A percentile compares a stretch with the other conserved stretches of the same genome.
Conservation (phyloP, 23 red algal genomes). For the Cyanidiococcus yangmingshanensis region DNA sequence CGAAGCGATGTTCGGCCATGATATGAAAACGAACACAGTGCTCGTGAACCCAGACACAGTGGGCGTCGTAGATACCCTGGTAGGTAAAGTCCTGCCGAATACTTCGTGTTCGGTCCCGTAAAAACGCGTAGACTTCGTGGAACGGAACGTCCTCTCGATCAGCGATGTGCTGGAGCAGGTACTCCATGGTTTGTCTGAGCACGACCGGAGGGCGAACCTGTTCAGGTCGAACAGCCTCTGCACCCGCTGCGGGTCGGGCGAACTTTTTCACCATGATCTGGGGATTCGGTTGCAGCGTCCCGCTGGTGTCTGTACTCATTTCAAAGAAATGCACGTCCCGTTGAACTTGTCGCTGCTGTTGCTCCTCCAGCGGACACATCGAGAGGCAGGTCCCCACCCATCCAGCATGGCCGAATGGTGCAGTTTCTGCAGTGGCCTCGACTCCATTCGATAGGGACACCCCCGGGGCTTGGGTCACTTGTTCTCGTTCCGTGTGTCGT, state of each 20-base stretch:
- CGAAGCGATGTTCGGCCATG: conserved; percentile 46
- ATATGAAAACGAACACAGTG: conserved; percentile 92
- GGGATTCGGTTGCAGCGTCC: conserved; percentile 38
- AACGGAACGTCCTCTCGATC: conserved; percentile 34
- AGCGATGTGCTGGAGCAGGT: conserved; percentile 38
- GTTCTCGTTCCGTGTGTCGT: no score
- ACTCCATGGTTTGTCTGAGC: conserved; percentile 59
- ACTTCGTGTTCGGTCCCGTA: conserved; percentile 76
- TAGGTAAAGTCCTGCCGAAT: conserved; percentile 89
- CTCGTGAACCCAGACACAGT: conserved; percentile 58
- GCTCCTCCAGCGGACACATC: conserved; percentile 79
- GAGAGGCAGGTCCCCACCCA: conserved; percentile 70
- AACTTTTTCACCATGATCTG: conserved; percentile 85
- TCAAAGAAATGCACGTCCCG: conserved; percentile 56
- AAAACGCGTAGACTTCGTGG: conserved; percentile 66
- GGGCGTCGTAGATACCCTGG: conserved; percentile 57
- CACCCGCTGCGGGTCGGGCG: conserved; percentile 64
- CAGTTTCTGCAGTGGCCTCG: background rate
- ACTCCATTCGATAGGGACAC: background rate
- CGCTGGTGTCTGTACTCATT: conserved; percentile 18
- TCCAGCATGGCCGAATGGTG: no score
- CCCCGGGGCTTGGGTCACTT: background rate
- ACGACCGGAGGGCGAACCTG: conserved; percentile 57
- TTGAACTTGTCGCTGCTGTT: conserved; percentile 32
- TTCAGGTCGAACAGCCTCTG: conserved; percentile 52